Evolutionary conservation across 2,329 filamentous ascomycete genomes (phyloP), one percentile per base, ranked within the genome.

Genomic region (Phyllosticta capitalensis): DNA sequence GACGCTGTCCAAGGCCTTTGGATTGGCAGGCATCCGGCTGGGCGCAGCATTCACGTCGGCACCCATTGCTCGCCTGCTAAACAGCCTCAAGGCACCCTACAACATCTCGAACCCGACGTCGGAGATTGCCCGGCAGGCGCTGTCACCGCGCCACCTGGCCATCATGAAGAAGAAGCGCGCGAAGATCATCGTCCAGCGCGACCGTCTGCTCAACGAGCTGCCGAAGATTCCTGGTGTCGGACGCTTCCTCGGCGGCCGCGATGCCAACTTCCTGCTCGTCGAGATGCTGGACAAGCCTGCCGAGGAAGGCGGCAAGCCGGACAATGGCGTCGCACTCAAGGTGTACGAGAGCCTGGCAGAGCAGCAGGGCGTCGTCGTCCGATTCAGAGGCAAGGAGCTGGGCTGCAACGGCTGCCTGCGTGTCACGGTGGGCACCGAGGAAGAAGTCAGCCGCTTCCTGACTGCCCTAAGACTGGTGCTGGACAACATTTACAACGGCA

Each of bases 1-100:
- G 79, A 99, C 94, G 1, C 81, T 97, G n/a, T 95, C 89, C 68
- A 99, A 99, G 74, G 94, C 91, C 0, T 99, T 99, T 69, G 94
- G 94, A 26, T 83, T 99, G 69, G 94, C 94, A 3, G 94, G 92
- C 55, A 96, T 99, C 70, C 82, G 94, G 17, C 81, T 99, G 1
- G 94, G 94, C 53, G 89, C 86, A 7, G 90, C 90, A 0, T 99
- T 96, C 71, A 83, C 89, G 5, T 83, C 85, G 9, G 80, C 85
- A 0, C 80, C 84, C 5, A 86, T 99, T 63, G 91, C 92, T 1
- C 74, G 76, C 17, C 78, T 99, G 12, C 80, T 99, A 59, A 99
- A 99, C 76, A 91, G 82, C 70, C 80, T 99, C 68, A 97, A 97
- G 76, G 92, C 94, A 0, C 94, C 94, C 0, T 99, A 99, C 78